phyloP scores from a whole-genome alignment of 345 rosid species.

The Cardamine resedifolia region DNA sequence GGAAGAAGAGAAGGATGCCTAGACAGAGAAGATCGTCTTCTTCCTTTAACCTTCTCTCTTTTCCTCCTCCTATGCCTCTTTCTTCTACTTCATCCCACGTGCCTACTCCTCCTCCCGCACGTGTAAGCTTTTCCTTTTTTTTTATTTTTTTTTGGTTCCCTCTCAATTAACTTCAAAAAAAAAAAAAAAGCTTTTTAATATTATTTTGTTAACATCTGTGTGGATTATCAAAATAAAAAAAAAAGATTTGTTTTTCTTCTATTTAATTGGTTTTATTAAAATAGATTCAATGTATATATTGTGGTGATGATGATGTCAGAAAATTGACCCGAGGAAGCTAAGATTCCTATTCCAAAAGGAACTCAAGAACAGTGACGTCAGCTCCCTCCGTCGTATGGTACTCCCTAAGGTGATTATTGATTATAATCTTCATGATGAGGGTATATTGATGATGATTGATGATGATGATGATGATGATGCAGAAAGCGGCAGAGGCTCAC shows the following conservation, averaged over 20 bases:
- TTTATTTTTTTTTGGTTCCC: neutral
- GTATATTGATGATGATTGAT: neutral
- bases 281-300: slow-evolving; percentile 5
- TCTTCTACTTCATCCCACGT: slow-evolving; percentile 29
- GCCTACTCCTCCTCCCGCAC: slow-evolving; percentile 48
- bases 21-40: slow-evolving; percentile 78
- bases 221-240: neutral
- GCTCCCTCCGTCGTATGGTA: slow-evolving; percentile 84
- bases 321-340: slow-evolving; percentile 62
- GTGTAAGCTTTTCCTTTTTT: slow-evolving; percentile 52
- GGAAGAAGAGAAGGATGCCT: slow-evolving; percentile 88
- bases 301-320: slow-evolving; percentile 49
- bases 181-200: neutral
- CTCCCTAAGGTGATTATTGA: slow-evolving; percentile 79
- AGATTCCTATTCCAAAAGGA: slow-evolving; percentile 90
- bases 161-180: no score
- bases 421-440: neutral
- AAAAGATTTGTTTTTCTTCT: neutral
- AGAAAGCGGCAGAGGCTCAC: slow-evolving; percentile 95
- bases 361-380: slow-evolving; percentile 93
- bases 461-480: slow-evolving; percentile 3
- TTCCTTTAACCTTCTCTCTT: slow-evolving; percentile 50
- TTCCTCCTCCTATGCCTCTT: slow-evolving; percentile 38
- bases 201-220: neutral
- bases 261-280: neutral